Conservation (phyloP, 306 rosid genomes). For the Gastrolobium villosum region DNA sequence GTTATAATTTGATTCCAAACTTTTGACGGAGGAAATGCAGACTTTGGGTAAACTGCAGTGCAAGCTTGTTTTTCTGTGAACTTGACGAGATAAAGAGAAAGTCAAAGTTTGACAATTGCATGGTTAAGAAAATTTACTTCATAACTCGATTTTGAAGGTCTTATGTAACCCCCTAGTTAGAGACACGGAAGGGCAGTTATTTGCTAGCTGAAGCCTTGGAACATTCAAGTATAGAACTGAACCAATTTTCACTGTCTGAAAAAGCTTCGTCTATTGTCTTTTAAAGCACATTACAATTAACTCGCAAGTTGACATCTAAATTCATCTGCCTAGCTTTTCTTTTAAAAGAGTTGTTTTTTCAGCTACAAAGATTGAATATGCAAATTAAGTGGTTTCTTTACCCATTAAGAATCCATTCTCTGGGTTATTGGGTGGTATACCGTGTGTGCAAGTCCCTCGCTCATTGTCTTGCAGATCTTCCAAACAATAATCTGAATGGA, state of each 20-base stretch:
- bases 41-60: background rate
- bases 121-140: background rate
- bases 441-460: background rate
- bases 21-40: background rate
- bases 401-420: background rate
- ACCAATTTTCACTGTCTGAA: background rate
- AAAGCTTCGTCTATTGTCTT: background rate
- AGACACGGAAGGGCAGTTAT: background rate
- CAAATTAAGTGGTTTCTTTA: constrained; percentile 12
- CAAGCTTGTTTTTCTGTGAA: background rate
- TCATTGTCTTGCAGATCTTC: background rate
- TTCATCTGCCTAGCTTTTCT: background rate
- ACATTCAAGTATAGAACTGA: background rate
- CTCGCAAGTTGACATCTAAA: background rate
- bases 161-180: background rate
- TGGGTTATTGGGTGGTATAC: background rate
- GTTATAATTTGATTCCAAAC: background rate
- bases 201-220: background rate
- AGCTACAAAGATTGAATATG: background rate
- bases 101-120: background rate
- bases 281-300: background rate
- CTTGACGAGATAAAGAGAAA: background rate
- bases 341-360: background rate
- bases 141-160: background rate
- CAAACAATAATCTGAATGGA: background rate